Conservation (phyloP, 129 eudicot genomes). For the Mikania micrantha region DNA sequence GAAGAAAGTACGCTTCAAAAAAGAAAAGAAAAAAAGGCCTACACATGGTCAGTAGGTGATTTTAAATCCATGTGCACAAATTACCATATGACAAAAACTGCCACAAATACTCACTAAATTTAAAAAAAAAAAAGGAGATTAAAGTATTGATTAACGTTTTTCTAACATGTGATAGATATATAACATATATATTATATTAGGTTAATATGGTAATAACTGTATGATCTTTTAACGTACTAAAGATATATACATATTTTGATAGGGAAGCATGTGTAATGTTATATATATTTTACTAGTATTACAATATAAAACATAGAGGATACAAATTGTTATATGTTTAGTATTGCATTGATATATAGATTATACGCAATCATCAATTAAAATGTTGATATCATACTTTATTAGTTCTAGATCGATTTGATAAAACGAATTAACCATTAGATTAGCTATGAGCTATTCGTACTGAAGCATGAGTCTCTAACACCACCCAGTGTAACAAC, state of each 20-base stretch:
- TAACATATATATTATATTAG: neutral
- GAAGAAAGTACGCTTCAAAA: slow-evolving; percentile 20
- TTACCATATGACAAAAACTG: slow-evolving; percentile 12
- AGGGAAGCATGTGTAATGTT: neutral
- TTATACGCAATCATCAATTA: too few species aligned
- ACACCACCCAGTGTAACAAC: too few species aligned
- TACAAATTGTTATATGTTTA: neutral
- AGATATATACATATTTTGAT: too few species aligned
- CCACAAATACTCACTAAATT: slow-evolving; percentile 4
- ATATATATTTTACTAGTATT: too few species aligned
- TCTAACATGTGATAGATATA: neutral
- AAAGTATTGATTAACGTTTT: neutral
- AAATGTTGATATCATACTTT: too few species aligned
- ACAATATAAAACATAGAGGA: neutral
- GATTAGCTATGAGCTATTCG: too few species aligned
- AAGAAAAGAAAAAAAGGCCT: too few species aligned
- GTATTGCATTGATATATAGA: neutral
- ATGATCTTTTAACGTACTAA: neutral
- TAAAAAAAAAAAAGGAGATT: slow-evolving; percentile 1
- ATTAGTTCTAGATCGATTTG: too few species aligned
- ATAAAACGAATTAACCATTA: too few species aligned
- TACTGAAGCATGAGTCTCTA: too few species aligned
- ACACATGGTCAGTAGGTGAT: slow-evolving; percentile 18
- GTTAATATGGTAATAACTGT: neutral
- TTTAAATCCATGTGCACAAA: slow-evolving; percentile 21